Percentiles rank a stretch among this genome's conserved stretches.
Evolutionary conservation across 352 stramenopile species (phyloP).

Genomic region (Phytophthora fragariaefolia): DNA sequence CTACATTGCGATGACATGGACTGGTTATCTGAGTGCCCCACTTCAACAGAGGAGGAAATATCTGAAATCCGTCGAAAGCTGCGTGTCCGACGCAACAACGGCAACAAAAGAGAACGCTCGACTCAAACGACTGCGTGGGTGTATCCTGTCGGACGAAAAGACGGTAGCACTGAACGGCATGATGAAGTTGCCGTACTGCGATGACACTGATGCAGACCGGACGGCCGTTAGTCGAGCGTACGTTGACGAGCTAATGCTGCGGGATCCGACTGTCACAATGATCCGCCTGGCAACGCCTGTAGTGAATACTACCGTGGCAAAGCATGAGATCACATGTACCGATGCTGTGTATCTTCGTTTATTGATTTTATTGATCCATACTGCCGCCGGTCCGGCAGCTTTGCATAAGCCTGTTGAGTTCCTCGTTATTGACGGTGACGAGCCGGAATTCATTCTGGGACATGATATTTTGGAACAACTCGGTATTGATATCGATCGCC

Average conservation of each 20-base stretch:
- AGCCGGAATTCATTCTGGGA: not conserved
- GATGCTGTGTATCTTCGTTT: not conserved
- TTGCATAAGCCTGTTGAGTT: not conserved
- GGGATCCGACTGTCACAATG: not conserved
- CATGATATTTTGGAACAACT: not conserved
- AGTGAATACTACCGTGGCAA: not conserved
- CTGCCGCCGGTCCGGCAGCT: not conserved
- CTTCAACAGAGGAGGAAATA: too few relatives aligned
- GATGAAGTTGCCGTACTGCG: not conserved
- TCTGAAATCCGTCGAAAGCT: not conserved
- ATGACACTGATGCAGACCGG: not conserved
- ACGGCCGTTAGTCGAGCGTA: not conserved
- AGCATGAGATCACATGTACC: not conserved
- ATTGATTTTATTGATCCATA: not conserved
- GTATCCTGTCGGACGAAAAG: not conserved
- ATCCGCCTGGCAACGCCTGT: not conserved
- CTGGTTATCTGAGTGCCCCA: not conserved
- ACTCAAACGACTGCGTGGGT: not conserved
- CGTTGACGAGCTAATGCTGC: not conserved
- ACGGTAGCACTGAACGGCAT: not conserved
- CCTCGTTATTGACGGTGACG: not conserved
- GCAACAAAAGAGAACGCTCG: not conserved
- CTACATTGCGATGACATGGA: not conserved
- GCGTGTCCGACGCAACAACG: not conserved
- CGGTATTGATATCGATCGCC: not conserved